Evolutionary conservation across 306 rosid genomes (phyloP).

Genomic region (Astragalus membranaceus): DNA sequence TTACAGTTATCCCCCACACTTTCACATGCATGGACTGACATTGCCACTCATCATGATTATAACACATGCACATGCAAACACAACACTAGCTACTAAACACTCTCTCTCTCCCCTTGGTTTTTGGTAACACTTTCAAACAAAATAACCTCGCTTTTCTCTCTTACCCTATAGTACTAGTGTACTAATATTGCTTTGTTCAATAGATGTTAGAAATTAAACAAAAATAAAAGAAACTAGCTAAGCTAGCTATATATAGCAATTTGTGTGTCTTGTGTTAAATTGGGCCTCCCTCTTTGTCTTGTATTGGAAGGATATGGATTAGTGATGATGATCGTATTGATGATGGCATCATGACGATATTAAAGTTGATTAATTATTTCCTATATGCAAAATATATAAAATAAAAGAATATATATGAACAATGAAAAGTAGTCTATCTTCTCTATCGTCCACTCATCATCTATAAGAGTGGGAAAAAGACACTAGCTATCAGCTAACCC

Average conservation of each 20-base stretch:
- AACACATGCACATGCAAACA: constrained; percentile 79
- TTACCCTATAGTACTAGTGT: too few species aligned
- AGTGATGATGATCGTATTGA: constrained; percentile 56
- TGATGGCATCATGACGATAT: constrained; percentile 72
- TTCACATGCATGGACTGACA: constrained; percentile 92
- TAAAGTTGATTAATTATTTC: constrained; percentile 20
- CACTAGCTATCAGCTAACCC: too few species aligned
- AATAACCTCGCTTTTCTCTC: background rate
- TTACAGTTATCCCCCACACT: constrained; percentile 46
- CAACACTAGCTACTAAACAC: constrained; percentile 8
- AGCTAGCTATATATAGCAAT: background rate
- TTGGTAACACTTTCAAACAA: background rate
- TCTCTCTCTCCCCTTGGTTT: background rate
- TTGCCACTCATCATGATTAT: constrained; percentile 48
- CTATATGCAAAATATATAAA: background rate
- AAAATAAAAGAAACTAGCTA: background rate
- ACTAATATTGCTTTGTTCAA: too few species aligned
- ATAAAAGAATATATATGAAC: background rate
- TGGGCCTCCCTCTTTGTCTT: constrained; percentile 12
- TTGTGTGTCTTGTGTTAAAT: background rate
- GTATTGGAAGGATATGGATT: too few species aligned
- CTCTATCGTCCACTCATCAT: constrained; percentile 40
- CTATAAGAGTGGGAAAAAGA: constrained; percentile 43
- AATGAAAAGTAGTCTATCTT: constrained; percentile 9
- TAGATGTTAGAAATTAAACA: background rate